These are phyloP conservation scores for Wallacemonas collosoma DNA, from an alignment of 208 protist genomes.

Conservation along the genomic window DNA sequence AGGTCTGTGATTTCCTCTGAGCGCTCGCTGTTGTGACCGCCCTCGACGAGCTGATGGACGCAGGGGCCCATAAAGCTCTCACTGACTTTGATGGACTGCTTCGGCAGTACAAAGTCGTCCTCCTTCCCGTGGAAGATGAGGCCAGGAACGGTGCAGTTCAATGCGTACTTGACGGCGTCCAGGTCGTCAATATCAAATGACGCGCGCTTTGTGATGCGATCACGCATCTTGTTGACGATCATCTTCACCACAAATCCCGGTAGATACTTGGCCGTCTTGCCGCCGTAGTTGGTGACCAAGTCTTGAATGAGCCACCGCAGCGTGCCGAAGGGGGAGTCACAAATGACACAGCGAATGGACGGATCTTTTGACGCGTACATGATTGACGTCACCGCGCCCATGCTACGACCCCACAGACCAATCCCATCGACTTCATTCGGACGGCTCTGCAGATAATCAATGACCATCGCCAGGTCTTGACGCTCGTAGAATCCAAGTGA, in stretches of 20 bases:
- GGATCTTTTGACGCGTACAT: constrained; percentile 94
- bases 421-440: constrained; percentile 69
- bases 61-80: constrained; percentile 61
- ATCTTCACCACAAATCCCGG: constrained; percentile 75
- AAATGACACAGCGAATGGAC: constrained; percentile 89
- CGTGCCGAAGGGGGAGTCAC: constrained; percentile 94
- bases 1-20: constrained; percentile 68
- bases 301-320: constrained; percentile 83
- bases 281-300: constrained; percentile 64
- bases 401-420: constrained; percentile 93
- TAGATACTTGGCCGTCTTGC: constrained; percentile 49
- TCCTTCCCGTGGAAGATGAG: constrained; percentile 92
- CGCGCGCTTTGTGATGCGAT: constrained; percentile 84
- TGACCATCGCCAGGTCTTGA: constrained; percentile 89
- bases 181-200: constrained; percentile 95
- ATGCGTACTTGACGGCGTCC: constrained; percentile 84
- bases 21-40: constrained; percentile 94
- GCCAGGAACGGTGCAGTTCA: constrained; percentile 76
- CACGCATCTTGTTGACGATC: constrained; percentile 85
- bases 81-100: constrained; percentile 77
- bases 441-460: constrained; percentile 78
- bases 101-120: constrained; percentile 90
- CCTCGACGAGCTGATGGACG: constrained; percentile 75
- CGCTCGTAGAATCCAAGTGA: constrained; percentile 96
- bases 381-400: constrained; percentile 95